Base-by-base conservation (phyloP, 768 basidiomycete genomes). In the Pleurotus giganteus region DNA sequence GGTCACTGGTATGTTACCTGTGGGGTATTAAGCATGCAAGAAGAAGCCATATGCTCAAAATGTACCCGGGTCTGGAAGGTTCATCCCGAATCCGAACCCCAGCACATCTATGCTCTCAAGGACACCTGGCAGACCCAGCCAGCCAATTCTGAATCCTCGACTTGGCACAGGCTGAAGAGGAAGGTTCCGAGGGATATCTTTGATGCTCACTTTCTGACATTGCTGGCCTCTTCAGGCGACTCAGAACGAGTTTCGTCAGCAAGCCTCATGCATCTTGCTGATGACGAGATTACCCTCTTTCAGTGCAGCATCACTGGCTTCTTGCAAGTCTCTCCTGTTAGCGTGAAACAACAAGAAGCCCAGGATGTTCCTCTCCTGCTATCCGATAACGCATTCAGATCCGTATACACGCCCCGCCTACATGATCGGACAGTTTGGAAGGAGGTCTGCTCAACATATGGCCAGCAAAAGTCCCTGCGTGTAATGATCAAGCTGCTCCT, bases 21-120 rank as follows among this genome's bases (percentile, higher is more conserved):
- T 26, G n/a, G 31, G 3, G 27, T 24, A 29, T 42, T 58, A n/a
- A 26, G 31, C 24, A 47, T 54, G 13, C 41, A 23, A n/a, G 46
- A 53, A 2, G 46, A 50, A n/a, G 6, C 15, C n/a, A 50, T 58
- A 12, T 26, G 29, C 4, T 39, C 45, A 12, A 52, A 53, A 2
- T 58, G 53, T 23, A 58, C 59, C 7, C 52, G 59, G 4, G 57
- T 60, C n/a, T 60, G 57, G 56, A 36, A 47, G 27, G 59, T 47
- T 34, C 21, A 54, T 3, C 8, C 15, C 4, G 43, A 32, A 9
- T 23, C 17, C 2, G 45, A 49, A 45, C 19, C 17, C 15, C 15
- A 45, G 8, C 15, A 3, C 8, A 21, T 15, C 3, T 45, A 45
- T 12, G 43, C 24, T 4, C 43, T 45, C 6, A 27, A 55, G 42